Conservation (phyloP, 2,329 filamentous ascomycete genomes). For the Cladosporium oxysporum region DNA sequence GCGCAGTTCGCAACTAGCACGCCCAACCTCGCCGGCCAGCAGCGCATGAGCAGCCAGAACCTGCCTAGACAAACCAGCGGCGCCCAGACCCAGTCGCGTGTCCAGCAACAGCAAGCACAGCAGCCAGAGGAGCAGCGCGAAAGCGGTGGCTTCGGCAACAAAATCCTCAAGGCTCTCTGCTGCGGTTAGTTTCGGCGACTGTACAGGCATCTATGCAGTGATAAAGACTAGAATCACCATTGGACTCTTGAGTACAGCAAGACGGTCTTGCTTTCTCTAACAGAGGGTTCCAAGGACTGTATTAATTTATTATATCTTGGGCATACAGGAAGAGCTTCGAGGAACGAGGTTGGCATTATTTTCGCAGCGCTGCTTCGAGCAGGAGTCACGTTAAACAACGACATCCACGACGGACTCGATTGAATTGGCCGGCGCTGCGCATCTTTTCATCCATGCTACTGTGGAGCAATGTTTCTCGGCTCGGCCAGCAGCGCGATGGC, state of each 20-base stretch:
- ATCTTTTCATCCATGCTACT: background rate
- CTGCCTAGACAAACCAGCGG: constrained; percentile 12
- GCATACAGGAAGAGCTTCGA: constrained; percentile 13
- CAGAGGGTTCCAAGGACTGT: background rate
- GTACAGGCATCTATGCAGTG: constrained; percentile 14
- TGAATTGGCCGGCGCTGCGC: constrained; percentile 2
- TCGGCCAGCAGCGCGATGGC: background rate
- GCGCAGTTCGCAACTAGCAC: constrained; percentile 96
- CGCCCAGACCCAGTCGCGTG: constrained; percentile 39
- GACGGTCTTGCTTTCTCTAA: background rate
- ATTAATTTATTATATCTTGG: constrained; percentile 20
- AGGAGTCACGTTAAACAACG: constrained; percentile 2
- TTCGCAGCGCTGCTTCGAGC: constrained; percentile 9
- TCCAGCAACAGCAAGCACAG: constrained; percentile 21
- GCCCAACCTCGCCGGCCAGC: constrained; percentile 48
- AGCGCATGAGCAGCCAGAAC: constrained; percentile 19
- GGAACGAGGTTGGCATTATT: constrained; percentile 12
- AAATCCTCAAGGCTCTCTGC: constrained; percentile 89
- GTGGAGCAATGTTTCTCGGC: background rate
- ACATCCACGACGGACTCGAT: background rate
- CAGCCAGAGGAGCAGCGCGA: constrained; percentile 66
- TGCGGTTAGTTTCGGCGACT: constrained; percentile 60
- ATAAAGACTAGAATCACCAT: background rate
- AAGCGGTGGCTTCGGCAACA: constrained; percentile 71
- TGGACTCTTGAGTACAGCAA: constrained; percentile 7